These are phyloP conservation scores for Colletotrichum sp. DNA, from an alignment of 2,329 filamentous ascomycete species.

Conservation along the genomic window DNA sequence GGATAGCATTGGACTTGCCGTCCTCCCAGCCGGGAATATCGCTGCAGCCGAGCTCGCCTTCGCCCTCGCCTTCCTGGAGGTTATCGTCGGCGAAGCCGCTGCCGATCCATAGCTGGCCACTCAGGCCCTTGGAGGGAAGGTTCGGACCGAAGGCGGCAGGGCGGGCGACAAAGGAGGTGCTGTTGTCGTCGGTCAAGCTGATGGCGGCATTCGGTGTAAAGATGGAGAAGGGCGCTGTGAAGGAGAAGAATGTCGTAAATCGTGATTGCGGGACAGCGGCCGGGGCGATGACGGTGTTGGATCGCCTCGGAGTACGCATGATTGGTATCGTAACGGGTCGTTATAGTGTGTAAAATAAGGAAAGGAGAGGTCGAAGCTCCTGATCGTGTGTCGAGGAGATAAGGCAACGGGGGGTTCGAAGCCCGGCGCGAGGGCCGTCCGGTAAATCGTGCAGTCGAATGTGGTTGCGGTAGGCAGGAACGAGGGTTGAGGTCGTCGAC, in stretches of 20 bases:
- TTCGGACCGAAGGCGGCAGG: slow-evolving; percentile 91
- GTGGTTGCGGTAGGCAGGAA: background rate
- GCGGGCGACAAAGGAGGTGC: slow-evolving; percentile 91
- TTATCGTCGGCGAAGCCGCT: slow-evolving; percentile 87
- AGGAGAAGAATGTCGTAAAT: slow-evolving; percentile 68
- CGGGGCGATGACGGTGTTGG: slow-evolving; percentile 6
- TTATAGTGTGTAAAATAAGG: background rate
- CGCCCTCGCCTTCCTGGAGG: slow-evolving; percentile 65
- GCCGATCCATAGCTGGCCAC: slow-evolving; percentile 91
- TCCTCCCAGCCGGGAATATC: slow-evolving; percentile 90
- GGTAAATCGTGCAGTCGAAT: background rate
- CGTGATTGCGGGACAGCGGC: slow-evolving; percentile 41
- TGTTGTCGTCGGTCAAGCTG: slow-evolving; percentile 96
- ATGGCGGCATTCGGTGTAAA: slow-evolving; percentile 97
- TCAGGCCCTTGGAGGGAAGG: slow-evolving; percentile 77
- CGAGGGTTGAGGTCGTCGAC: background rate
- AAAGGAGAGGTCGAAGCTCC: background rate
- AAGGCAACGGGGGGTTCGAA: background rate
- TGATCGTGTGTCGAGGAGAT: background rate
- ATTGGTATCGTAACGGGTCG: slow-evolving; percentile 27
- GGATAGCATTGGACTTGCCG: slow-evolving; percentile 51
- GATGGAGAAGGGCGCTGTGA: slow-evolving; percentile 79
- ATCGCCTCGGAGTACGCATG: slow-evolving; percentile 57
- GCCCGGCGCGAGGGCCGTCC: background rate
- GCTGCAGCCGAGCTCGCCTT: slow-evolving; percentile 92